Conservation (phyloP, 140 eudicot genomes). For the Anethum foeniculum region DNA sequence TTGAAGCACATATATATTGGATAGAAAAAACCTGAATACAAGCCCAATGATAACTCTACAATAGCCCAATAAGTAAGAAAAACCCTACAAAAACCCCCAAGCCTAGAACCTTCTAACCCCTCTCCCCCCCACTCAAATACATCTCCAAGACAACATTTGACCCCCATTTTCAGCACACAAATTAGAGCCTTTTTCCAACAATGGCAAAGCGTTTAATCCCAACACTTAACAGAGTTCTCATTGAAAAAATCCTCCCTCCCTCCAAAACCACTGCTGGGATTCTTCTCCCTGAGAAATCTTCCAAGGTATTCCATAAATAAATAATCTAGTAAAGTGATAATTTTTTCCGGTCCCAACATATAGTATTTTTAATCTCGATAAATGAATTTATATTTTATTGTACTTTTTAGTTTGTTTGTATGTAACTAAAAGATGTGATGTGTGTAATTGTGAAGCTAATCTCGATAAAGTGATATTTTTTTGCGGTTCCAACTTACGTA, state of each 20-base stretch:
- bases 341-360: not conserved
- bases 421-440: not conserved
- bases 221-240: slow-evolving; percentile 66
- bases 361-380: not conserved
- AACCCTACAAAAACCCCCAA: slow-evolving; percentile 12
- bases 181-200: not conserved
- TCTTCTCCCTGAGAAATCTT: slow-evolving; percentile 73
- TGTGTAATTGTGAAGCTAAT: slow-evolving; percentile 2
- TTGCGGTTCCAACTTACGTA: not conserved
- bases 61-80: not conserved
- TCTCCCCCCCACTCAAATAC: not conserved
- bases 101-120: not conserved
- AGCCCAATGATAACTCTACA: not conserved
- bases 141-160: not conserved
- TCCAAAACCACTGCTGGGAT: slow-evolving; percentile 83
- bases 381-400: not conserved
- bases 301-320: slow-evolving; percentile 38
- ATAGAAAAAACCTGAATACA: not conserved
- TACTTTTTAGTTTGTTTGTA: not conserved
- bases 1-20: too few relatives aligned
- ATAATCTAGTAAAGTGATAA: not conserved
- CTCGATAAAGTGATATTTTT: not conserved
- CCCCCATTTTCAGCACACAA: not conserved
- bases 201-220: slow-evolving; percentile 61
- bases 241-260: slow-evolving; percentile 72